These are phyloP conservation scores for Corylus americana DNA, from an alignment of 306 rosid species.

Conservation along the genomic window DNA sequence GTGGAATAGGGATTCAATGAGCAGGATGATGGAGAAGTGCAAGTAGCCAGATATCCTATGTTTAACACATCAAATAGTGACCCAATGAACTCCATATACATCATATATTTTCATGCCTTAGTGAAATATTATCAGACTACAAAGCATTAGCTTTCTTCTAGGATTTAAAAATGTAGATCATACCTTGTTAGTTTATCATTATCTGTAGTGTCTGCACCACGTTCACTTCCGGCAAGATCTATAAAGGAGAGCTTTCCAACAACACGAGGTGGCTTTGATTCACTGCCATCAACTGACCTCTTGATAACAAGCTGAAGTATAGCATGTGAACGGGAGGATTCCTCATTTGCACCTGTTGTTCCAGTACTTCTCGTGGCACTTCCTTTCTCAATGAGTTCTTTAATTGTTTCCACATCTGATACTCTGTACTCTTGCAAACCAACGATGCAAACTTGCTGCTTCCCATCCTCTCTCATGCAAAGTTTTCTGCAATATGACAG, in stretches of 20 bases:
- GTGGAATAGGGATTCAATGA: background rate
- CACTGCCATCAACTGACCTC: slow-evolving; percentile 78
- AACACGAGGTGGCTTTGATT: slow-evolving; percentile 83
- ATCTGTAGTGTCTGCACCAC: slow-evolving; percentile 99
- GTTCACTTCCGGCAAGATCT: slow-evolving; percentile 99
- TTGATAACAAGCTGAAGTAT: slow-evolving; percentile 97
- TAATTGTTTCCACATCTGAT: slow-evolving; percentile 91
- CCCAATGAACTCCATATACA: background rate
- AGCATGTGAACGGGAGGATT: slow-evolving; percentile 98
- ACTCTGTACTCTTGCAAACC: slow-evolving; percentile 96
- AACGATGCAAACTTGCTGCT: slow-evolving; percentile 95
- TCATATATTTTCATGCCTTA: background rate
- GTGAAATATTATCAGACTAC: slow-evolving; percentile 1
- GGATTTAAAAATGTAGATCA: slow-evolving; percentile 1
- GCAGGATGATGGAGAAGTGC: background rate
- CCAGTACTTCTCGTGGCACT: slow-evolving; percentile 94
- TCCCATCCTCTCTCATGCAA: slow-evolving; percentile 99
- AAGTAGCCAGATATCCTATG: background rate
- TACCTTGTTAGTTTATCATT: slow-evolving; percentile 98
- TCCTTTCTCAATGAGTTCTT: slow-evolving; percentile 93
- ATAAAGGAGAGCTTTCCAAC: slow-evolving; percentile 98
- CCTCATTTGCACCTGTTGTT: slow-evolving; percentile 98
- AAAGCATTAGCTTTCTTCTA: background rate
- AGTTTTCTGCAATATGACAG: slow-evolving; percentile 71
- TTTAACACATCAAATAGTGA: background rate